Base-by-base conservation (phyloP, 2,329 filamentous ascomycete species). In the Nemania sp. region DNA sequence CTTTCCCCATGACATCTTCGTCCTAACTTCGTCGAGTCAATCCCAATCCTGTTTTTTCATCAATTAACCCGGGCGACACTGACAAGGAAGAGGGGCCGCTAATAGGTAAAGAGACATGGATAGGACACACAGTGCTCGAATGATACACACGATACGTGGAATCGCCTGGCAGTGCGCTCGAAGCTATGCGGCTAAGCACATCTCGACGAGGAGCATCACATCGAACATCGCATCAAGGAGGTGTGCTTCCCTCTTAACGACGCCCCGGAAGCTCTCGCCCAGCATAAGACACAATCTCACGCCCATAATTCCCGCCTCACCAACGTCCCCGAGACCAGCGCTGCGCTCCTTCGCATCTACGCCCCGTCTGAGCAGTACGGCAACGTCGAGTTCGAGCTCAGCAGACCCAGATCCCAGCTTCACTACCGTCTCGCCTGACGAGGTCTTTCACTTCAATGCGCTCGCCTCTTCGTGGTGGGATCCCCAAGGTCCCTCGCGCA, bases 401-500 rank as follows among this genome's bases (percentile, higher is more conserved):
- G 25, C 60, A 57, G 55, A 54, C 56, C 67, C 52, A 57, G 55
- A 55, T 57, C 67, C 52, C n/a, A 67, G 75, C 57, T 81, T 78
- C 69, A 87, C 89, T 49, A 92, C 91, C 57, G 91, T 99, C 77
- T 96, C 96, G 71, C 85, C 90, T 54, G 86, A 89, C 67, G 94
- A 99, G 80, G 87, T 99, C 66, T 90, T 90, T 17, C 95, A 99
- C 80, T 99, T 99, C 84, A 92, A 92, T 72, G 87, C 87, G 65
- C 91, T 99, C 71, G 95, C 95, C 66, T 91, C 90, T 67, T 89
- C 89, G 70, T 99, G 95, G 95, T 99, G 95, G 95, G 93, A 98
- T 77, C 91, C 94, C 1, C 88, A 97, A 73, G 95, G 95, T 53
- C 89, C 94, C 6, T 97, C 92, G 3, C 87, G 94, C 40, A 87